Conservation (phyloP, 2,329 filamentous ascomycete species). For the Ophiostoma triangulosporum region DNA sequence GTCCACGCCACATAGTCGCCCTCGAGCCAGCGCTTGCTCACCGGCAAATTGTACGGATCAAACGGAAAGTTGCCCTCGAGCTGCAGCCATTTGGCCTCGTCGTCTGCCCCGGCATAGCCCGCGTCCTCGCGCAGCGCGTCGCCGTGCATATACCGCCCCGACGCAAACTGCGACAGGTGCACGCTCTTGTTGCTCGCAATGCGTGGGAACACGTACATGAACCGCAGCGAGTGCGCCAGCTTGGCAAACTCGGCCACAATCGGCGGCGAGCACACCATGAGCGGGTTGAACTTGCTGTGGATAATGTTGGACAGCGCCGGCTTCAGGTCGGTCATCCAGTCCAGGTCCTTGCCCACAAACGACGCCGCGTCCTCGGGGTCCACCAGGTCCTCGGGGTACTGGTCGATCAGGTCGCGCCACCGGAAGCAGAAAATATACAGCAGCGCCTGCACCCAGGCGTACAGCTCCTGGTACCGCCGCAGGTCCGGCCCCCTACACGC, state of each 20-base stretch:
- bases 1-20: conserved; percentile 73
- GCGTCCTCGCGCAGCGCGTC: conserved; percentile 35
- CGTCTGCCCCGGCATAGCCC: conserved; percentile 38
- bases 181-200: conserved; percentile 89
- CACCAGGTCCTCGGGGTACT: conserved; percentile 43
- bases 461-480: conserved; percentile 71
- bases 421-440: conserved; percentile 97
- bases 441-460: conserved; percentile 75
- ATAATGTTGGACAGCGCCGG: conserved; percentile 65
- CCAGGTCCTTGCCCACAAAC: conserved; percentile 56
- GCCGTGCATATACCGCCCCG: conserved; percentile 40
- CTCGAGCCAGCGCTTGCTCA: conserved; percentile 78
- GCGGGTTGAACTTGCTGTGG: conserved; percentile 78
- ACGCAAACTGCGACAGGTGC: conserved; percentile 58
- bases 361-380: conserved; percentile 49
- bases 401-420: conserved; percentile 75
- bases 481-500: conserved; percentile 74
- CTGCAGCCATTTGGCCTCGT: conserved; percentile 68
- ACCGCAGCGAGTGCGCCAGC: conserved; percentile 69
- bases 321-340: conserved; percentile 63
- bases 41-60: conserved; percentile 83
- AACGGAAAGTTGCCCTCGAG: conserved; percentile 95
- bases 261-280: conserved; percentile 82
- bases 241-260: conserved; percentile 89
- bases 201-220: conserved; percentile 80